Conservation (phyloP, 306 rosid species). For the Gleditsia sinensis region DNA sequence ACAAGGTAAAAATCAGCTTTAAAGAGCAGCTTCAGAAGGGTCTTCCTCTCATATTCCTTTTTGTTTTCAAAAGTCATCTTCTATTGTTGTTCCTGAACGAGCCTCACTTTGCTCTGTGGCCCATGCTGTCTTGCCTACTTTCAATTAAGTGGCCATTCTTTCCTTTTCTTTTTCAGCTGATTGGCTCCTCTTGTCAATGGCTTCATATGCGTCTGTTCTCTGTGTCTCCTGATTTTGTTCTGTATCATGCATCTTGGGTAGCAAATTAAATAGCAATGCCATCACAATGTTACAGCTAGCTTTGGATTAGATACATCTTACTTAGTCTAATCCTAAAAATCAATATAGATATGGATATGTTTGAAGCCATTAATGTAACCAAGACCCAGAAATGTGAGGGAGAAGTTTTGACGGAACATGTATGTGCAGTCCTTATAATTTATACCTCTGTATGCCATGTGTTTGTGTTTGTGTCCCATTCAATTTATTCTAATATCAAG, state of each 20-base stretch:
- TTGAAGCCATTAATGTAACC: constrained; percentile 41
- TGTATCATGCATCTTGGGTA: not conserved
- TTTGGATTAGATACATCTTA: constrained; percentile 7
- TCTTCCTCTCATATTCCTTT: constrained; percentile 1
- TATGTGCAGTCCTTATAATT: constrained; percentile 22
- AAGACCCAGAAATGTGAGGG: constrained; percentile 26
- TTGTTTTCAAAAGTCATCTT: constrained; percentile 40
- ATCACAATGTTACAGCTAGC: constrained; percentile 40
- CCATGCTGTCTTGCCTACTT: constrained; percentile 50
- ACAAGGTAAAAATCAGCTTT: constrained; percentile 19
- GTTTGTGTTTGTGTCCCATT: constrained; percentile 16
- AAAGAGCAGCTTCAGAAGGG: not conserved
- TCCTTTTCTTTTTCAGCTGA: constrained; percentile 29
- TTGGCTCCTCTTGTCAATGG: constrained; percentile 27
- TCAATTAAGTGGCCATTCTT: constrained; percentile 49
- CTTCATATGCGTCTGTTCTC: constrained; percentile 42
- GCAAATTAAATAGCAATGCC: constrained; percentile 28
- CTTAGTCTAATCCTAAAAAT: constrained; percentile 21
- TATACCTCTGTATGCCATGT: constrained; percentile 21
- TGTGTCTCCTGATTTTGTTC: constrained; percentile 31
- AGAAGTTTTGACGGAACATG: constrained; percentile 30
- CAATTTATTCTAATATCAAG: constrained; percentile 31
- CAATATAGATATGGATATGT: constrained; percentile 34
- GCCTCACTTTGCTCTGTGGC: constrained; percentile 54
- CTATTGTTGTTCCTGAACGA: constrained; percentile 48